Evolutionary conservation across 768 basidiomycete genomes (phyloP).

Genomic region (Tephrocybe sp.): DNA sequence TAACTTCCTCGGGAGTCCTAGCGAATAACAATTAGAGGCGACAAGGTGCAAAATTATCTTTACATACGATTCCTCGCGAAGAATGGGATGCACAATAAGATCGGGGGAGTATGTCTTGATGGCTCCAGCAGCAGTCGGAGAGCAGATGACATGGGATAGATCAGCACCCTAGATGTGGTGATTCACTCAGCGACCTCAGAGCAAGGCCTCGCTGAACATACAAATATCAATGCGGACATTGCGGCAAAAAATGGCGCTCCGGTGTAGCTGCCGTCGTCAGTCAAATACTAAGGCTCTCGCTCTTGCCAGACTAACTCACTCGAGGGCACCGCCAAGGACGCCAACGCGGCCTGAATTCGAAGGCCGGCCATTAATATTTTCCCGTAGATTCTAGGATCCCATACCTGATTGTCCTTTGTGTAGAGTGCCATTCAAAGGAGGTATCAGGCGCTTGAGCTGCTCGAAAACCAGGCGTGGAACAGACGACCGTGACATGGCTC

Average conservation of each 20-base stretch:
- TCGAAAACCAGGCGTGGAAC: conserved; percentile 59
- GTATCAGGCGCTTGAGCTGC: conserved; percentile 81
- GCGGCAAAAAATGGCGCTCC: conserved; percentile 97
- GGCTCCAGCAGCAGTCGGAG: conserved; percentile 84
- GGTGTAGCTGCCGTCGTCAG: conserved; percentile 63
- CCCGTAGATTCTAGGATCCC: too few species aligned
- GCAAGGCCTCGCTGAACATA: conserved; percentile 29
- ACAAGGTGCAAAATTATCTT: neutral
- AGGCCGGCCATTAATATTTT: too few species aligned
- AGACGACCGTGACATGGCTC: conserved; percentile 50
- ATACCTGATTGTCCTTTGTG: conserved; percentile 95
- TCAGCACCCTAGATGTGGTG: conserved; percentile 69
- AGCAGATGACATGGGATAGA: conserved; percentile 95
- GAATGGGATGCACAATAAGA: conserved; percentile 94
- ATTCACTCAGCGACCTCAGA: neutral
- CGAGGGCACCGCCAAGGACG: conserved; percentile 89
- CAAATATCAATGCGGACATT: conserved; percentile 85
- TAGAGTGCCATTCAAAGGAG: conserved; percentile 82
- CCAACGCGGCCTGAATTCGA: conserved; percentile 88
- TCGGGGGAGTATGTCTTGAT: conserved; percentile 99
- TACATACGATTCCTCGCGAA: conserved; percentile 63
- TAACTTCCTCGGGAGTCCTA: conserved; percentile 49
- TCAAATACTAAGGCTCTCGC: neutral
- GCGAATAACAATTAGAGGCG: neutral
- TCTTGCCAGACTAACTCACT: conserved; percentile 54